Evolutionary conservation across 225 moss, liverwort and hornwort species (phyloP), one percentile per base, ranked within the genome.

Genomic region (Neckera pumila): DNA sequence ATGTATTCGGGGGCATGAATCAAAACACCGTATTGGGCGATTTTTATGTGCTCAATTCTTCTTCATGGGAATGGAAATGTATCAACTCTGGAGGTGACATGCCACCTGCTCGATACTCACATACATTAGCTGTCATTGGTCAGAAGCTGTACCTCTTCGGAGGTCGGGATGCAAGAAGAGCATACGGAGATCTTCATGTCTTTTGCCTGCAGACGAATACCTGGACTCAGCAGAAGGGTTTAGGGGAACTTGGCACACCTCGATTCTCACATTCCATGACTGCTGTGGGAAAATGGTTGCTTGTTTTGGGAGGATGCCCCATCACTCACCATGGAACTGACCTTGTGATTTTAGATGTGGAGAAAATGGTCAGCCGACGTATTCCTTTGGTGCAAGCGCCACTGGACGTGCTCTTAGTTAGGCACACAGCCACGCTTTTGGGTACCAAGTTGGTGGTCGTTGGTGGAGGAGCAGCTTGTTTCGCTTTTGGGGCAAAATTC

Each of bases 201-300:
- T 92, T 96, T 57, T 94, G 97, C 87, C 88, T 95, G 25, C 87
- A 89, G 80, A 92, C 90, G 54, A 91, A 90, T 30, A 90, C 84
- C 18, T 97, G 98, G 98, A 90, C 86, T 84, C 72, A 90, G 81
- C 90, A 86, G 59, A 91, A 91, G 75, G 88, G 65, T 49, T 81
- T 89, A 15, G 94, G 92, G 75, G 91, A 87, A 18, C 74, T 91
- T 82, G 89, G 91, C 59, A 43, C 80, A 36, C 95, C 95, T 59
- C 93, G 98, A 76, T 97, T 97, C 87, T 97, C 98, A 34, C 96
- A 97, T 89, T 96, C 95, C 65, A 95, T 97, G 97, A 98, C 96
- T 69, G 90, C 93, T 81, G 87, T 93, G 64, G 92, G 92, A 36
- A 87, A 89, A 76, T 92, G 90, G 88, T 75, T 98, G 67, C 90